A percentile compares a stretch with the other conserved stretches of the same genome.
These are phyloP conservation scores for Penicillium verrucosum DNA, from an alignment of 2,329 filamentous ascomycete species.

Conservation along the genomic window DNA sequence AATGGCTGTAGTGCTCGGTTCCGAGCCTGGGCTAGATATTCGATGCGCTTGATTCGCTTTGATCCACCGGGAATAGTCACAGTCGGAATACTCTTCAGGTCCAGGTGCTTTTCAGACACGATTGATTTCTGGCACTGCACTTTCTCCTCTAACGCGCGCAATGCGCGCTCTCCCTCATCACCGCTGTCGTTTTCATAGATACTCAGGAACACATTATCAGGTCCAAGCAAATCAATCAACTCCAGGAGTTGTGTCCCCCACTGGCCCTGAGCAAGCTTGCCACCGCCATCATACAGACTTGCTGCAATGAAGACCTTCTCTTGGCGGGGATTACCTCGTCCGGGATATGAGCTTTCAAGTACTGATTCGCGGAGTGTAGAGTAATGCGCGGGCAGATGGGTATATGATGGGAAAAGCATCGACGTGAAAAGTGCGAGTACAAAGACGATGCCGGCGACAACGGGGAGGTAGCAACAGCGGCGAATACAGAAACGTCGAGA, in stretches of 20 bases:
- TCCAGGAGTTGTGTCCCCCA: constrained; percentile 63
- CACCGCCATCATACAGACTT: constrained; percentile 64
- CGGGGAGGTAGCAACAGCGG: constrained; percentile 30
- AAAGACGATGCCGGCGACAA: constrained; percentile 28
- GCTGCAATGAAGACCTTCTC: constrained; percentile 73
- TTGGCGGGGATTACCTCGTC: constrained; percentile 51
- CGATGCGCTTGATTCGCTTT: constrained; percentile 66
- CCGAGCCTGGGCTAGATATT: constrained; percentile 68
- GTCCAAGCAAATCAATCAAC: constrained; percentile 64
- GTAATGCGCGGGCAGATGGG: constrained; percentile 54
- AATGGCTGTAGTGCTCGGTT: constrained; percentile 67
- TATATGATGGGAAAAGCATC: constrained; percentile 56
- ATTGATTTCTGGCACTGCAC: constrained; percentile 53
- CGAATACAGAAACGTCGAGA: constrained; percentile 30
- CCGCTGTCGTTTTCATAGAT: constrained; percentile 72
- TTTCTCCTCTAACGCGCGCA: constrained; percentile 52
- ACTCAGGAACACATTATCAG: constrained; percentile 66
- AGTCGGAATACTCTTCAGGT: constrained; percentile 56
- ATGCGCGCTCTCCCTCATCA: constrained; percentile 52
- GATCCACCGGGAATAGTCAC: constrained; percentile 62
- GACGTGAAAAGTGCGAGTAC: constrained; percentile 42
- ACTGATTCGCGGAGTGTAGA: constrained; percentile 33
- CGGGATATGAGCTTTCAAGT: constrained; percentile 31
- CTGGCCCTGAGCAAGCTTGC: constrained; percentile 57
- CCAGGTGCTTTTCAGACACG: constrained; percentile 59